Evolutionary conservation across 1,284 basidiomycete species (phyloP).

Genomic region (Ceratobasidium sp.): DNA sequence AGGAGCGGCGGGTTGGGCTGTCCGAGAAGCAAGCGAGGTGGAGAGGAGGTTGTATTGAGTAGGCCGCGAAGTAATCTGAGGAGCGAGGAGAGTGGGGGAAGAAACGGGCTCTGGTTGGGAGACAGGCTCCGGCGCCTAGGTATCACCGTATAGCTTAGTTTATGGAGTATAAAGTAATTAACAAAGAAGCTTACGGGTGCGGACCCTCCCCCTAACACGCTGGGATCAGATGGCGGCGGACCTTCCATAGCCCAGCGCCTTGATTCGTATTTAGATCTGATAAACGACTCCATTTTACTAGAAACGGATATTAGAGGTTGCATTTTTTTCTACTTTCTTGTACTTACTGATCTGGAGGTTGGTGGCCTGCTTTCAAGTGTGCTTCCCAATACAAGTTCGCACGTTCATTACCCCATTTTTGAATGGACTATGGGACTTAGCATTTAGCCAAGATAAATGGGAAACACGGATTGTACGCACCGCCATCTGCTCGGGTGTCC

Average conservation of each 20-base stretch:
- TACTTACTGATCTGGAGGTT: constrained; percentile 94
- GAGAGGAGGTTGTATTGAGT: constrained; percentile 50
- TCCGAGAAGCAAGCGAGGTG: constrained; percentile 60
- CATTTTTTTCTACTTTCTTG: background rate
- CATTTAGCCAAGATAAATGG: background rate
- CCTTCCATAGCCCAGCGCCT: constrained; percentile 93
- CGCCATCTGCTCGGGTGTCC: constrained; percentile 98
- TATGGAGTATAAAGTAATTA: background rate
- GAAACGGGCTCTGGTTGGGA: constrained; percentile 55
- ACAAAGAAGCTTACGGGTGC: constrained; percentile 4
- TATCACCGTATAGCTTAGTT: background rate
- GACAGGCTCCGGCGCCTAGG: constrained; percentile 40
- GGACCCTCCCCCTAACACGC: constrained; percentile 73
- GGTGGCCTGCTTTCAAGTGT: constrained; percentile 91
- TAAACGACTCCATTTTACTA: constrained; percentile 98
- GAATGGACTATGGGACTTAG: constrained; percentile 70
- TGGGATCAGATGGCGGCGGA: constrained; percentile 85
- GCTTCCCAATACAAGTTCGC: constrained; percentile 99
- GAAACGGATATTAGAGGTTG: constrained; percentile 10
- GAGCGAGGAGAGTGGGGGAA: constrained; percentile 55
- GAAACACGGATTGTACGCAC: constrained; percentile 61
- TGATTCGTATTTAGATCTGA: constrained; percentile 97
- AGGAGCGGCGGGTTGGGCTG: constrained; percentile 49
- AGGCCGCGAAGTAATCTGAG: constrained; percentile 52
- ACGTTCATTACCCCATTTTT: constrained; percentile 94